phyloP scores from a whole-genome alignment of 305 asterid species.

The Solanum aculeatissimum region DNA sequence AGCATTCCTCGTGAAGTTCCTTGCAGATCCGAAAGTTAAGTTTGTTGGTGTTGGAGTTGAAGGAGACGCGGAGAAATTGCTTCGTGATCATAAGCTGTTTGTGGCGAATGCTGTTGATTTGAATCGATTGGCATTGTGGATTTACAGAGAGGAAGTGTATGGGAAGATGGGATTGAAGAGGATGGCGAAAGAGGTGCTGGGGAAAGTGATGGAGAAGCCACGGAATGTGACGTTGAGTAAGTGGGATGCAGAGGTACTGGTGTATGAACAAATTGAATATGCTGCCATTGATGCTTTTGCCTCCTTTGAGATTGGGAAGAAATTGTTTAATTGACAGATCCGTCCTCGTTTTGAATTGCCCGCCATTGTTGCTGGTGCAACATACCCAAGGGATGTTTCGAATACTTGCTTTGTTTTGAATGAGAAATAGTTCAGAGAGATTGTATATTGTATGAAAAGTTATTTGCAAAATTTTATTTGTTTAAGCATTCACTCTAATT shows the following conservation, averaged over 20 bases:
- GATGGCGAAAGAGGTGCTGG: constrained; percentile 23
- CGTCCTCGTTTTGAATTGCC: background rate
- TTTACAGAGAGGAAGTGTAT: constrained; percentile 3
- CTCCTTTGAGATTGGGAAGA: background rate
- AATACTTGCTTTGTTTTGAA: background rate
- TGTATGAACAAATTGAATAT: background rate
- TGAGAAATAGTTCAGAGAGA: too few relatives aligned
- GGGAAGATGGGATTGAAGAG: constrained; percentile 31
- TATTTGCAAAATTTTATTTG: background rate
- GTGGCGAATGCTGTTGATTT: constrained; percentile 23
- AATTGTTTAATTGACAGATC: background rate
- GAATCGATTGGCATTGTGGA: constrained; percentile 22
- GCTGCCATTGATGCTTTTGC: background rate
- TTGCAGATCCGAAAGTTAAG: background rate
- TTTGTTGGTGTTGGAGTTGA: background rate
- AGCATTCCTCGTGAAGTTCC: background rate
- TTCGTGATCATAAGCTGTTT: background rate
- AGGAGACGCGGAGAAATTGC: background rate
- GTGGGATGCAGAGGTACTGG: background rate
- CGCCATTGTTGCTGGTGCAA: background rate
- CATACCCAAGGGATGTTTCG: background rate
- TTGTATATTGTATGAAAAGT: background rate
- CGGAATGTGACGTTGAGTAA: background rate
- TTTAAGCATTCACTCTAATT: background rate
- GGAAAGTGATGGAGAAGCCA: constrained; percentile 3